phyloP scores from a whole-genome alignment of 768 basidiomycete species.

The Amanita jacksonii region DNA sequence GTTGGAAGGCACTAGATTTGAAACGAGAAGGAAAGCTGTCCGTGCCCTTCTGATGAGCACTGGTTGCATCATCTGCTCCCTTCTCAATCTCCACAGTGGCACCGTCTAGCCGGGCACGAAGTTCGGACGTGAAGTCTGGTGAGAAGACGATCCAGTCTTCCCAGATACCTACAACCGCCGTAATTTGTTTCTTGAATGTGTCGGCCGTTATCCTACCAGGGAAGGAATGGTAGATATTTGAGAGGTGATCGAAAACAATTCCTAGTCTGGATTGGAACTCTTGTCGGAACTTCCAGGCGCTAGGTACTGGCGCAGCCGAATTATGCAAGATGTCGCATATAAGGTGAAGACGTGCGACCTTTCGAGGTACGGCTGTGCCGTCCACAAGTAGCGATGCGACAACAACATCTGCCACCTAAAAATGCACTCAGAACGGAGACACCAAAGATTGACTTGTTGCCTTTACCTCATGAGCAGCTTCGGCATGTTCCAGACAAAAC shows the following conservation, averaged over 20 bases:
- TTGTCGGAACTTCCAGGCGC: slow-evolving; percentile 95
- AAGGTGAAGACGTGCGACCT: slow-evolving; percentile 88
- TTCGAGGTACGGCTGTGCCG: slow-evolving; percentile 93
- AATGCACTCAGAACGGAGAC: neutral
- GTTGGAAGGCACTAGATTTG: slow-evolving; percentile 71
- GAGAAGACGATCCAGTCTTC: slow-evolving; percentile 98
- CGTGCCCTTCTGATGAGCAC: slow-evolving; percentile 17
- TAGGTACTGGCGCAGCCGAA: slow-evolving; percentile 86
- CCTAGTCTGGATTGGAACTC: slow-evolving; percentile 88
- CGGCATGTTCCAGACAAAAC: slow-evolving; percentile 95
- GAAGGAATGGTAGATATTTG: slow-evolving; percentile 90
- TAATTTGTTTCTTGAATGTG: slow-evolving; percentile 90
- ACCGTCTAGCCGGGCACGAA: slow-evolving; percentile 71
- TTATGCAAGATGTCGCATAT: slow-evolving; percentile 98
- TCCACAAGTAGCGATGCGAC: slow-evolving; percentile 83
- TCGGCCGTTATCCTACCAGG: slow-evolving; percentile 95
- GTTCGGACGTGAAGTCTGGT: slow-evolving; percentile 70
- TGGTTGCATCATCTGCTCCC: slow-evolving; percentile 20
- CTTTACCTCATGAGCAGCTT: slow-evolving; percentile 86
- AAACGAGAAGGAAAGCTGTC: slow-evolving; percentile 49
- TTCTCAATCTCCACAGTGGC: slow-evolving; percentile 20
- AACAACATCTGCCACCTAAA: slow-evolving; percentile 83
- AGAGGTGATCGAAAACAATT: slow-evolving; percentile 93
- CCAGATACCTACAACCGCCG: slow-evolving; percentile 87
- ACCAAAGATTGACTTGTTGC: neutral